These are phyloP conservation scores for Iris macrosiphon DNA, from an alignment of 106 monocot species.

Conservation along the genomic window DNA sequence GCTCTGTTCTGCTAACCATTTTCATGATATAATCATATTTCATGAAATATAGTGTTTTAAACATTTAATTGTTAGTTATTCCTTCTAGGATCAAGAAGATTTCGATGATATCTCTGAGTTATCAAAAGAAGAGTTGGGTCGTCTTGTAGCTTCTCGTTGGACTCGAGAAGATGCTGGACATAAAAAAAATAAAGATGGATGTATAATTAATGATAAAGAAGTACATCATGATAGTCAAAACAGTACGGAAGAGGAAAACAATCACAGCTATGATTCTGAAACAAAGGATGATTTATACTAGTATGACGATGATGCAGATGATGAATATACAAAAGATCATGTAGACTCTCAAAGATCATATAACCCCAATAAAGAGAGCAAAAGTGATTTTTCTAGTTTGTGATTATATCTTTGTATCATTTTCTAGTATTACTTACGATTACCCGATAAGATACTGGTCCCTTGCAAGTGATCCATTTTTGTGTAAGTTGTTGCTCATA, in stretches of 20 bases:
- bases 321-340: no score
- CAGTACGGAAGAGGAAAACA: constrained; percentile 28
- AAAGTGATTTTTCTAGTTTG: constrained; percentile 48
- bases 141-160: constrained; percentile 97
- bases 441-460: no score
- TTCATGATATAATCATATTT: no score
- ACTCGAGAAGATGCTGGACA: constrained; percentile 56
- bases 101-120: constrained; percentile 40
- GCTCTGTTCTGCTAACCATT: no score
- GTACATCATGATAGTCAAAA: constrained; percentile 23
- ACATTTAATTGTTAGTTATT: no score
- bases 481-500: no score
- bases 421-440: no score
- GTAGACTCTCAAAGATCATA: constrained; percentile 16
- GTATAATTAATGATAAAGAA: constrained; percentile 24
- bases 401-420: constrained; percentile 1
- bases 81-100: constrained; percentile 30
- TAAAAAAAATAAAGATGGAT: constrained; percentile 31
- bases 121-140: constrained; percentile 93
- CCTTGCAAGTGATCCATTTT: no score
- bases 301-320: constrained; percentile 47
- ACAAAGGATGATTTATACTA: constrained; percentile 40
- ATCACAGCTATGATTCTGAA: constrained; percentile 54
- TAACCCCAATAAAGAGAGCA: constrained; percentile 39
- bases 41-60: no score